These are phyloP conservation scores for Metschnikowia lachancei DNA, from an alignment of 805 yeast genomes.

Conservation along the genomic window DNA sequence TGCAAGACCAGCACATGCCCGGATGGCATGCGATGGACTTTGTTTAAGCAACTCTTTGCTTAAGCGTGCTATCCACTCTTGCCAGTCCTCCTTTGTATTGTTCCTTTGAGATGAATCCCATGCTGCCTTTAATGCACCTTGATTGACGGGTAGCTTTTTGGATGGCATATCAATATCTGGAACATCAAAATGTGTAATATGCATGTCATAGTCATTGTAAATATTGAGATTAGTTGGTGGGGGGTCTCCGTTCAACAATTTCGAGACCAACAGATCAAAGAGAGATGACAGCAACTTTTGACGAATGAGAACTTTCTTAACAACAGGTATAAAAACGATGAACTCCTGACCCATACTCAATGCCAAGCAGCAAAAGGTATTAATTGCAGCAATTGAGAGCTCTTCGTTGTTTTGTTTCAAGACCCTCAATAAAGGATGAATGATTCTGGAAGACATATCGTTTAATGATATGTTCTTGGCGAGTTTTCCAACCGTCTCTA, in stretches of 20 bases:
- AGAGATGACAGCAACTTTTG: constrained; percentile 66
- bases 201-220: constrained; percentile 55
- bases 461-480: constrained; percentile 68
- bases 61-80: constrained; percentile 89
- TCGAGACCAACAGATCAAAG: constrained; percentile 78
- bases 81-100: constrained; percentile 94
- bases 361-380: constrained; percentile 72
- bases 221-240: constrained; percentile 73
- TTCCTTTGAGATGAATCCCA: constrained; percentile 87
- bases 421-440: constrained; percentile 80
- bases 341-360: constrained; percentile 83
- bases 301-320: constrained; percentile 61
- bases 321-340: constrained; percentile 79
- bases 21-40: constrained; percentile 89
- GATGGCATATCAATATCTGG: constrained; percentile 65
- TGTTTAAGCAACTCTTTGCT: constrained; percentile 84
- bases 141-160: constrained; percentile 70
- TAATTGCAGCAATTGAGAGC: constrained; percentile 62
- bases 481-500: constrained; percentile 78
- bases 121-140: constrained; percentile 64
- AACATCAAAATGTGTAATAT: constrained; percentile 44
- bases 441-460: constrained; percentile 87
- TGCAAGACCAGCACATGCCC: constrained; percentile 90
- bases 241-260: constrained; percentile 79
- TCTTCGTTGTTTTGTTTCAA: constrained; percentile 55